Evolutionary conservation across 1,139 yeast genomes (phyloP), one percentile per base, ranked within the genome.

Genomic region (Saccharomyces uvarum): DNA sequence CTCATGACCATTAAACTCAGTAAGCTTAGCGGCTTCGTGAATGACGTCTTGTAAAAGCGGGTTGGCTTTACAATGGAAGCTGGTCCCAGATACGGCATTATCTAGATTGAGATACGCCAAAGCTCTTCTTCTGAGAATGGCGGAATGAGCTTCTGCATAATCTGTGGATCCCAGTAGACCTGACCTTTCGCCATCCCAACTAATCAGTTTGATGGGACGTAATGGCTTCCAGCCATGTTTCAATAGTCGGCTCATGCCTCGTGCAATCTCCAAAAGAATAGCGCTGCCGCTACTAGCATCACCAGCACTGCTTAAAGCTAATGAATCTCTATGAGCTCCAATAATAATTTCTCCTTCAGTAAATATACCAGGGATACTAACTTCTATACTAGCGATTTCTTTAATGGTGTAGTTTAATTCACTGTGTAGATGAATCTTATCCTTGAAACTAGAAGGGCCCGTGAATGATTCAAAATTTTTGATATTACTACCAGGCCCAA

Each of bases 151-250:
- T 56, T 78, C 79, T 5, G 75, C 80, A 62, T 67, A 77, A 58
- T 78, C 81, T 0, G 80, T 76, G 0, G 81, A 75, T 0, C 83
- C 84, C 7, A 79, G 50, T 60, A 69, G 62, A 0, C 79, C 82
- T 42, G 70, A 70, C 51, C 75, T 76, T 16, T 74, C 75, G 6
- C 78, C 83, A 64, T 80, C 84, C 81, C 82, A 80, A 31, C 77
- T 74, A 0, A 76, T 72, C 27, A 79, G 64, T 54, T 73, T 75
- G n/a, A 81, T 76, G 0, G 82, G 77, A 53, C 84, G 68, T 53
- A 79, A 64, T 3, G 84, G 84, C 60, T 73, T 78, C 83, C 82
- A 81, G 0, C 83, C 83, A 49, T 63, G 69, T 61, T 70, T 64
- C 3, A 66, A 57, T 32, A 78, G 61, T 11, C 70, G 67, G 1